phyloP scores from a whole-genome alignment of 352 stramenopile species.

The Phytophthora agathidicida region DNA sequence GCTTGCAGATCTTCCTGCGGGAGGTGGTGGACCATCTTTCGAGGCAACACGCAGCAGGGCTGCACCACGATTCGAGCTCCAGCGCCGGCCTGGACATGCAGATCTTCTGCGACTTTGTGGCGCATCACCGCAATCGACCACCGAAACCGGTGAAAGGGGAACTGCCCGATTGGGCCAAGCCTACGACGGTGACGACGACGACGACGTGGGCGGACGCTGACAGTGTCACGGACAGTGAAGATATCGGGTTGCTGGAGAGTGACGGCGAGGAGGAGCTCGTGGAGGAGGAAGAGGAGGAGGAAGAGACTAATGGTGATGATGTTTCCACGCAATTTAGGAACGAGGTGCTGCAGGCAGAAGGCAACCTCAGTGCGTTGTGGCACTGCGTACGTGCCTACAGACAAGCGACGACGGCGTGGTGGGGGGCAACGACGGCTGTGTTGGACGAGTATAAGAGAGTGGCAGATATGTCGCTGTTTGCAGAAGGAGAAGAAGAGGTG shows the following conservation, averaged over 20 bases:
- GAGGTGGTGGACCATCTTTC: slow-evolving; percentile 55
- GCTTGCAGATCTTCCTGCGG: slow-evolving; percentile 57
- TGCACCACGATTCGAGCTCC: slow-evolving; percentile 68
- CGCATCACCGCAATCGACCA: slow-evolving; percentile 68
- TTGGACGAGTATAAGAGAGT: slow-evolving; percentile 72
- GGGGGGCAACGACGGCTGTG: slow-evolving; percentile 51
- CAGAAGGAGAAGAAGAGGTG: neutral
- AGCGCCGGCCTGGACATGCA: slow-evolving; percentile 81
- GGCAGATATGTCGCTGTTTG: slow-evolving; percentile 57
- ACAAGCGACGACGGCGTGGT: slow-evolving; percentile 73
- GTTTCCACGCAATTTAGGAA: slow-evolving; percentile 67
- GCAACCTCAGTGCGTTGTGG: slow-evolving; percentile 75
- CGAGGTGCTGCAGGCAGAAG: slow-evolving; percentile 75
- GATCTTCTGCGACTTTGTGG: slow-evolving; percentile 82
- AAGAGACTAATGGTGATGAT: slow-evolving; percentile 4
- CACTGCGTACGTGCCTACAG: slow-evolving; percentile 72
- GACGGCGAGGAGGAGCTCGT: slow-evolving; percentile 26
- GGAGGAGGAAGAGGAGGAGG: slow-evolving; percentile 3
- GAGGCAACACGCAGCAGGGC: slow-evolving; percentile 50
- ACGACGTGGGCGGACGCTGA: slow-evolving; percentile 61
- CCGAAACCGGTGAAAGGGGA: slow-evolving; percentile 45
- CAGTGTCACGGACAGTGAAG: slow-evolving; percentile 67
- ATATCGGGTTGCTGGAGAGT: slow-evolving; percentile 46
- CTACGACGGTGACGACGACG: slow-evolving; percentile 11
- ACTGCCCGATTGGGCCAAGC: slow-evolving; percentile 68